Evolutionary conservation across 192 early-diverging fungal genomes (phyloP), one percentile per base, ranked within the genome.

Genomic region (Coemansia sp.): DNA sequence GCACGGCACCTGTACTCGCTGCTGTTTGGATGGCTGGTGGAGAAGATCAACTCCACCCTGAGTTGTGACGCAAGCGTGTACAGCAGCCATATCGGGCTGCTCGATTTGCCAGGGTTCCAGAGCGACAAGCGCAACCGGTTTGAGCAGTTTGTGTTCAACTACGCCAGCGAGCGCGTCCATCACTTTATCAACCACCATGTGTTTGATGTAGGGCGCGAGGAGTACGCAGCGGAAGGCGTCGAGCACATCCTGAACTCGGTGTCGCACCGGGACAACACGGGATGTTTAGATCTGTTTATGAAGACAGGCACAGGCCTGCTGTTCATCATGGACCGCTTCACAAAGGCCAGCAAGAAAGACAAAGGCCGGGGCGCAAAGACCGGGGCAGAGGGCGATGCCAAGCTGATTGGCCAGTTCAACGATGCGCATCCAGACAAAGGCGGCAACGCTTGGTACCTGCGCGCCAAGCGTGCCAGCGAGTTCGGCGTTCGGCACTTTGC

Each of bases 71-170:
- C 86, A 15, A 66, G 68, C 54, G 74, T 84, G 38, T 84, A 86
- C 52, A 83, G 86, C 69, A 92, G 87, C 76, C 88, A 91, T 62
- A 91, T 93, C 57, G 94, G 96, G 37, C 82, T 98, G 41, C 70
- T 95, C 15, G 96, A 98, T 56, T 73, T 95, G 15, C 88, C 91
- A 37, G 93, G 96, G 5, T 93, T 93, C 73, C 89, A 90, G 69
- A 73, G 67, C 72, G 63, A 70, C 47, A 81, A 82, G 70, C 67
- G 76, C 60, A 82, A 67, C 62, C 66, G 70, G 55, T 90, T 85
- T 68, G 85, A 83, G 67, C 78, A 82, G 58, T 86, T 69, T 77
- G 91, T 82, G 82, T 91, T 74, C 88, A 94, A 96, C 74, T 94
- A 88, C 69, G 89, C 93, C 47, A 94, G 92, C 70, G 94, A 97